Evolutionary conservation across 495 filamentous ascomycete species (phyloP), one percentile per base, ranked within the genome.

Genomic region (Penicillium pulvis): DNA sequence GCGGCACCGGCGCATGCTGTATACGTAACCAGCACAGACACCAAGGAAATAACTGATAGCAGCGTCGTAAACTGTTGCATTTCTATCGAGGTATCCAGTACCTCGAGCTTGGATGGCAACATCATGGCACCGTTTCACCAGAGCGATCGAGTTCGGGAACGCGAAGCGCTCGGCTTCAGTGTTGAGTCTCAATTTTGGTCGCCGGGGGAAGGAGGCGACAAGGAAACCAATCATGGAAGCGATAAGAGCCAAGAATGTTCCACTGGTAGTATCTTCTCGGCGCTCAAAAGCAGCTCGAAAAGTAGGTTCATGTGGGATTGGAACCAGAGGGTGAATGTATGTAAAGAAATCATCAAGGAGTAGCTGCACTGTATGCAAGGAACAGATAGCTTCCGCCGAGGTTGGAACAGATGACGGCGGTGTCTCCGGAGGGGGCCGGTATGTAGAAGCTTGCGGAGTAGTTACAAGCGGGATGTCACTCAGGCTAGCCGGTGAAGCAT

Each of bases 341-440:
- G 86, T 92, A 66, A 95, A 95, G 74, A 90, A 95, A 74, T 96
- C 92, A 68, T 93, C 89, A 12, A 96, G 77, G 6, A 95, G 79
- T 3, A 85, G 74, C 45, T 85, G 77, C 44, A 95, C 72, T 0
- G 88, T 83, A 31, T 82, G 71, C 62, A 86, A 69, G 0, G 90
- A 83, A 57, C 90, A 91, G 46, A 96, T 95, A 0, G 85, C 77
- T 69, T 96, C 92, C 42, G 86, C 87, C 7, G 83, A 84, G 3
- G 71, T 55, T 14, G 48, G 44, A 1, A 20, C 7, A 16, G 43
- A 51, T 19, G 66, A 53, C 8, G 63, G 60, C 71, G 50, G 77
- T 72, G 61, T 53, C 7, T 52, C 19, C 14, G 51, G 30, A 31
- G 45, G 60, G 2, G 20, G 28, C 20, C 59, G 53, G 16, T 65